These are phyloP conservation scores for Bryoerythrophyllum caledonicum DNA, from an alignment of 225 moss, liverwort and hornwort species.

Conservation along the genomic window DNA sequence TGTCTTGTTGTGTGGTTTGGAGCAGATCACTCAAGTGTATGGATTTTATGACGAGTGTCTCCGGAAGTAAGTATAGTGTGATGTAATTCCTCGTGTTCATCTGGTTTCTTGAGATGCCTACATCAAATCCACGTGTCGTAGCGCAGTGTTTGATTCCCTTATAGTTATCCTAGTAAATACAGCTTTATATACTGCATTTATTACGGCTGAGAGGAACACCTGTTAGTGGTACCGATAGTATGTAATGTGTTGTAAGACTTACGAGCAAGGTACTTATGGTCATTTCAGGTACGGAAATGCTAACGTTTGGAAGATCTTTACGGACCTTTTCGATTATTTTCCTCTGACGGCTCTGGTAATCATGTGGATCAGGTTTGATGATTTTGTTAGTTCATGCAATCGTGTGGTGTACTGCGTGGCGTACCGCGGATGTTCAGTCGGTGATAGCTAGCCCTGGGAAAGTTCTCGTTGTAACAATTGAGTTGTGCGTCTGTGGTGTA, in stretches of 20 bases:
- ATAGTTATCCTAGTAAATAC: not conserved
- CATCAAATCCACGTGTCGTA: not conserved
- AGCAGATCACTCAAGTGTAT: slow-evolving; percentile 92
- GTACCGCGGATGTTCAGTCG: no score
- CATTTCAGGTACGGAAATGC: slow-evolving; percentile 69
- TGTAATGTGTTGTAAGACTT: not conserved
- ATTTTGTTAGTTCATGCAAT: not conserved
- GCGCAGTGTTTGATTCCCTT: not conserved
- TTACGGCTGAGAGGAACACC: not conserved
- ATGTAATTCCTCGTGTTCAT: not conserved
- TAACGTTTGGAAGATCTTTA: slow-evolving; percentile 89
- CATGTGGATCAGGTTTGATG: not conserved
- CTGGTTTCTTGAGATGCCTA: not conserved
- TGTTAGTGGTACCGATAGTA: not conserved
- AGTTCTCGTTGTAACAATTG: no score
- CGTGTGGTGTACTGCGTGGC: not conserved
- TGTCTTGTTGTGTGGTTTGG: not conserved
- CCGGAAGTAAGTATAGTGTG: slow-evolving; percentile 51
- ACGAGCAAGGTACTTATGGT: not conserved
- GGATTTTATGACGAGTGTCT: slow-evolving; percentile 91
- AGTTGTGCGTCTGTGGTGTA: no score
- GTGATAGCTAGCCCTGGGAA: no score
- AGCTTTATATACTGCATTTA: not conserved
- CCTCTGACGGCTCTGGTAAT: slow-evolving; percentile 79
- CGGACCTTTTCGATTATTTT: slow-evolving; percentile 86